phyloP scores from a whole-genome alignment of 176 grass and related monocot species.

The Elaeis guineensis region DNA sequence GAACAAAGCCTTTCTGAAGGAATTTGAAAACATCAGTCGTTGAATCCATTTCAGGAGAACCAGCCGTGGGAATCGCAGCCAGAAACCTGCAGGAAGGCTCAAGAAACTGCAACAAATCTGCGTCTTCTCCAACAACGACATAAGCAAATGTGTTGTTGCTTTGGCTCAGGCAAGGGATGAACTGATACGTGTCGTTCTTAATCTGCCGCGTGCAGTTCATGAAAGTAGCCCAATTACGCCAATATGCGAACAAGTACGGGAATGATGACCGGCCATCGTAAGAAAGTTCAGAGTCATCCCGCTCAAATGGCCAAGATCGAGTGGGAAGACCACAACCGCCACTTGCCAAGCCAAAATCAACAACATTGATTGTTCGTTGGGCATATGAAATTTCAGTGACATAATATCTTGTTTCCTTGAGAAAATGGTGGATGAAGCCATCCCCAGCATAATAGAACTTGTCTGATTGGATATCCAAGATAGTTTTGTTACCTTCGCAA shows the following conservation, averaged over 20 bases:
- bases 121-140: accelerated
- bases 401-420: not conserved
- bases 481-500: constrained; percentile 19
- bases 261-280: too few relatives aligned
- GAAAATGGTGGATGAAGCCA: too few relatives aligned
- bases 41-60: too few relatives aligned
- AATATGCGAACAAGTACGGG: too few relatives aligned
- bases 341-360: not conserved
- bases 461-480: constrained; percentile 13
- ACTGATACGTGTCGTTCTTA: not conserved
- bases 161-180: constrained; percentile 15
- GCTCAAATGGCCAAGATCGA: not conserved
- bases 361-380: not conserved
- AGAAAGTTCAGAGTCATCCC: too few relatives aligned
- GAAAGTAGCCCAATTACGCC: not conserved
- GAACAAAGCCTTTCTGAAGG: too few relatives aligned
- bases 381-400: constrained; percentile 17
- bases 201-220: constrained; percentile 19
- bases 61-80: constrained; percentile 1
- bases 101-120: not conserved
- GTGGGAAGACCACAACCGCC: constrained; percentile 12
- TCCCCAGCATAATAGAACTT: too few relatives aligned
- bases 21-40: too few relatives aligned
- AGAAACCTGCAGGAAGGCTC: constrained; percentile 27
- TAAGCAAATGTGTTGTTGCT: constrained; percentile 23